Percentiles rank a stretch among this genome's conserved stretches.
These are phyloP conservation scores for Aspergillus sp. DNA, from an alignment of 2,329 filamentous ascomycete species.

Conservation along the genomic window DNA sequence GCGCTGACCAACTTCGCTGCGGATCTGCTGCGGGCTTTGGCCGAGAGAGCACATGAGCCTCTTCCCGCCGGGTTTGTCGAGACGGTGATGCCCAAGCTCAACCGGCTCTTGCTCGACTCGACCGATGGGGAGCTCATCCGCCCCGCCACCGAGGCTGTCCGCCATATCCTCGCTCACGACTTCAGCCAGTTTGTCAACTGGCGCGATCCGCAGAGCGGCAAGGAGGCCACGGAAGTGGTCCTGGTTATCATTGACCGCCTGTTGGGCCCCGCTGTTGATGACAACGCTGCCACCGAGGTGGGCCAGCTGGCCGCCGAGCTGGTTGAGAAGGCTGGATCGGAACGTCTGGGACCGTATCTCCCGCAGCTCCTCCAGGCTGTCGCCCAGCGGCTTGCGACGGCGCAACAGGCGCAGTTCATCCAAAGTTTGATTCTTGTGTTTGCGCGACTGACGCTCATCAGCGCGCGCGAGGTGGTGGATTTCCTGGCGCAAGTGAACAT, in stretches of 20 bases:
- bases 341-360: constrained; percentile 85
- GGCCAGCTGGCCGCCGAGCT: constrained; percentile 90
- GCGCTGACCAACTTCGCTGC: constrained; percentile 82
- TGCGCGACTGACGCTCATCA: constrained; percentile 80
- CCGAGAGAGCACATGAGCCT: constrained; percentile 79
- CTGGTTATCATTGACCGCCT: constrained; percentile 90
- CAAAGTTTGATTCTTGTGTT: constrained; percentile 96
- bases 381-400: constrained; percentile 77
- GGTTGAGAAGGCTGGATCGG: constrained; percentile 91
- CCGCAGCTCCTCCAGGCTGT: constrained; percentile 86
- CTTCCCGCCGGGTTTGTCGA: constrained; percentile 83
- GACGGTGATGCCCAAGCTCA: constrained; percentile 83
- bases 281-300: constrained; percentile 93
- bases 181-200: constrained; percentile 86
- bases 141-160: constrained; percentile 79
- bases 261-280: constrained; percentile 78
- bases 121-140: constrained; percentile 86
- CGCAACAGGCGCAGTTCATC: constrained; percentile 84
- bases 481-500: constrained; percentile 86
- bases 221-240: constrained; percentile 82
- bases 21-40: constrained; percentile 76
- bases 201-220: constrained; percentile 72
- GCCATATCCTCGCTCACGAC: constrained; percentile 87
- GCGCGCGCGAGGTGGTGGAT: constrained; percentile 83
- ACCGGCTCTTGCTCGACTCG: constrained; percentile 75